Evolutionary conservation across 805 yeast genomes (phyloP).

Genomic region (Myxozyma vanderwaltii): DNA sequence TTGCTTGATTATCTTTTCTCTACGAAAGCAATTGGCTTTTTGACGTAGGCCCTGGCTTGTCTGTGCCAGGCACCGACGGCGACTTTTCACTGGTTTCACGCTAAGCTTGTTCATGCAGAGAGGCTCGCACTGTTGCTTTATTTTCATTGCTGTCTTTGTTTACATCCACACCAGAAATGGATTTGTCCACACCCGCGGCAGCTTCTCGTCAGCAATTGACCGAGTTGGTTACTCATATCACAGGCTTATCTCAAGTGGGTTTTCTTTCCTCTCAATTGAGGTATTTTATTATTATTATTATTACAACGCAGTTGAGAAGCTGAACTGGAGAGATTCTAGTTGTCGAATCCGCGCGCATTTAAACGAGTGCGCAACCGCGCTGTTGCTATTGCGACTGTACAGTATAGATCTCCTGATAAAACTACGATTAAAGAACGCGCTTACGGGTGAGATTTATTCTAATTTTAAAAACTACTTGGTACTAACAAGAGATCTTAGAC

Average conservation of each 20-base stretch:
- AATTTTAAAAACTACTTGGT: background rate
- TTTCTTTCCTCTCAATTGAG: background rate
- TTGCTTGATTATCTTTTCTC: too few relatives aligned
- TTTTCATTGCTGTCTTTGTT: background rate
- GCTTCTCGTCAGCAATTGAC: constrained; percentile 8
- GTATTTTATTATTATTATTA: background rate
- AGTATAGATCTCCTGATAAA: constrained; percentile 9
- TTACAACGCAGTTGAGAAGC: background rate
- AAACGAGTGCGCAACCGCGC: constrained; percentile 13
- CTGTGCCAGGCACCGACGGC: too few relatives aligned
- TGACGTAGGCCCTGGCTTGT: too few relatives aligned
- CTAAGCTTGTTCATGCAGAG: background rate
- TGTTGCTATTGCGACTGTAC: constrained; percentile 1
- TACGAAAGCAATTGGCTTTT: too few relatives aligned
- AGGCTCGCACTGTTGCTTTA: background rate
- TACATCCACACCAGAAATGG: background rate
- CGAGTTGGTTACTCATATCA: constrained; percentile 11
- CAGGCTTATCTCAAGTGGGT: constrained; percentile 15
- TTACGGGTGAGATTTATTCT: constrained; percentile 13
- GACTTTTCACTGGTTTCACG: too few relatives aligned
- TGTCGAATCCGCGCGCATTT: constrained; percentile 11
- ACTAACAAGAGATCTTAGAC: constrained; percentile 2
- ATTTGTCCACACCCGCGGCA: constrained; percentile 7
- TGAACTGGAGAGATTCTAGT: background rate
- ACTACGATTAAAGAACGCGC: constrained; percentile 14